Conservation (phyloP, 2,329 filamentous ascomycete genomes). For the Fusarium neocosmosporiellum region DNA sequence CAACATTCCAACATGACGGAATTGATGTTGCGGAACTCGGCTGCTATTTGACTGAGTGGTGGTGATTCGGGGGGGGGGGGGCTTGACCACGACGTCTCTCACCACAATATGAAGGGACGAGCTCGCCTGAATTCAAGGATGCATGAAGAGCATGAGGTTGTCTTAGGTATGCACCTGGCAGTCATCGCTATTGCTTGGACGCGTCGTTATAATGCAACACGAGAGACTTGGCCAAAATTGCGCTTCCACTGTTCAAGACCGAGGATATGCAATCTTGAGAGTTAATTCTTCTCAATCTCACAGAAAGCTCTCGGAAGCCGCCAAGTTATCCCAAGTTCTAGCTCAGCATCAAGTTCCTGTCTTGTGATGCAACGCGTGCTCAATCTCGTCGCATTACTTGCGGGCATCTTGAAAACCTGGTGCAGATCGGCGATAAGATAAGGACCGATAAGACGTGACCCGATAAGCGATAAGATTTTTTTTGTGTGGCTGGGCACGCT, state of each 20-base stretch:
- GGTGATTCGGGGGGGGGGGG: background rate
- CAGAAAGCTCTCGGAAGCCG: background rate
- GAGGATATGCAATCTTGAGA: background rate
- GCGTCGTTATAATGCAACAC: background rate
- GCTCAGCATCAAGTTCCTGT: background rate
- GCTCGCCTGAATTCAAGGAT: background rate
- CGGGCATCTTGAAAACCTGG: background rate
- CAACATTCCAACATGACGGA: background rate
- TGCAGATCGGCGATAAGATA: background rate
- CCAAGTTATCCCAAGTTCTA: background rate
- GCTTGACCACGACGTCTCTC: background rate
- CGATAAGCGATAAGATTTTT: slow-evolving; percentile 31
- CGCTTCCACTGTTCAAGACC: background rate
- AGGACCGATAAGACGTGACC: background rate
- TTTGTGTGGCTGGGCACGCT: slow-evolving; percentile 20
- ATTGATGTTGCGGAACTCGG: background rate
- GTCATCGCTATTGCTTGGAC: background rate
- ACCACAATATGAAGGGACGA: background rate
- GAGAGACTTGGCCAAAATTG: background rate
- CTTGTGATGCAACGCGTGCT: background rate
- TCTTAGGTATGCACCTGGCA: background rate
- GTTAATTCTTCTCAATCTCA: background rate
- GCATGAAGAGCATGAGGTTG: background rate
- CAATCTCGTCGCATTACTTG: background rate
- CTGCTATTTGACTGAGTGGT: background rate